A percentile compares a stretch with the other conserved stretches of the same genome.
These are phyloP conservation scores for Teratosphaeria zuluensis DNA, from an alignment of 2,329 filamentous ascomycete genomes.

Conservation along the genomic window DNA sequence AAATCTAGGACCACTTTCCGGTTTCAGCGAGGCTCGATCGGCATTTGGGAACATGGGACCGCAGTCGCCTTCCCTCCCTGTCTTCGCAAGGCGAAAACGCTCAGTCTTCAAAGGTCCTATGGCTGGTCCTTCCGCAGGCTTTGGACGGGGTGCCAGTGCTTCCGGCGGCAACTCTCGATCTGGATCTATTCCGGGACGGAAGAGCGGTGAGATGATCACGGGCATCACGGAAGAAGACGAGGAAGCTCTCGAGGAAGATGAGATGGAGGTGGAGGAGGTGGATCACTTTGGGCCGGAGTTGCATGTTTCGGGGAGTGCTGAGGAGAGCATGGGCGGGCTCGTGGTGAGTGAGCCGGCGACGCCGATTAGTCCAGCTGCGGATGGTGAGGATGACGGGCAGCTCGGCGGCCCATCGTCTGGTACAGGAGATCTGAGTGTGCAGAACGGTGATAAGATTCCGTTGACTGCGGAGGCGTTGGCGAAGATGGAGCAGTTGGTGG, in stretches of 20 bases:
- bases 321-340: not conserved
- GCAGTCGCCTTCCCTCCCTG: constrained; percentile 49
- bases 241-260: constrained; percentile 18
- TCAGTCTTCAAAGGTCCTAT: constrained; percentile 75
- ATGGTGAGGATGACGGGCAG: not conserved
- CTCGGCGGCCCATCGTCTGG: not conserved
- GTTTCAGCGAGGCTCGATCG: constrained; percentile 16
- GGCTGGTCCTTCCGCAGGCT: constrained; percentile 34
- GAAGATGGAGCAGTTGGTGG: constrained; percentile 28
- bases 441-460: constrained; percentile 5
- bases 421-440: not conserved
- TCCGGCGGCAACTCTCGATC: constrained; percentile 15
- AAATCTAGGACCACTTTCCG: constrained; percentile 20
- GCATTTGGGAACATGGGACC: constrained; percentile 36
- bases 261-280: constrained; percentile 11
- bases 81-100: constrained; percentile 74
- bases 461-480: constrained; percentile 24
- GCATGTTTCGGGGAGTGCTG: not conserved
- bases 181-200: constrained; percentile 55
- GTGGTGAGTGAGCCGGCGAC: not conserved
- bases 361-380: not conserved
- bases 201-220: constrained; percentile 67
- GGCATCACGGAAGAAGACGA: constrained; percentile 25
- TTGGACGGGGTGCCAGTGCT: constrained; percentile 8
- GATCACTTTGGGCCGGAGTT: constrained; percentile 22